Evolutionary conservation across 768 basidiomycete genomes (phyloP), one percentile per base, ranked within the genome.

Genomic region (Boletus pseudo-olivaceus): DNA sequence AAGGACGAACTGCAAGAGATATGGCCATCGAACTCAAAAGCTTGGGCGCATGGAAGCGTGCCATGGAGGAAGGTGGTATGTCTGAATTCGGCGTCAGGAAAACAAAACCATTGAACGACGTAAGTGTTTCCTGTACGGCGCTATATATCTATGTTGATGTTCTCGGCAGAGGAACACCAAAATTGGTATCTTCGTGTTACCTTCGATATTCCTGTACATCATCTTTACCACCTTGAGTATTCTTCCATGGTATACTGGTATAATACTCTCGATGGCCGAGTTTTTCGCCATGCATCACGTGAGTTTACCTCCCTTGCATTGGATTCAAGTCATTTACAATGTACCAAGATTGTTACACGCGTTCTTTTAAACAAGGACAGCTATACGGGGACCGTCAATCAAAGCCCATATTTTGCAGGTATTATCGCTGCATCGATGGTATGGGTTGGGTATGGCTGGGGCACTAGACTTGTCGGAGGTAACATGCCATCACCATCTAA

Each of bases 231-330:
- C 92, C 11, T 73, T 96, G 54, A 82, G 84, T 42, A 80, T 88
- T 51, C 76, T 95, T 11, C 93, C 95, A 39, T 93, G 92, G 86
- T 98, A 95, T 70, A 88, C 89, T 3, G 91, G 88, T 15, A 71
- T 93, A 23, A 77, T 94, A 30, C 80, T 98, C 45, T 88, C 90
- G 0, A 76, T 87, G 65, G 92, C 88, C 0, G 85, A 93, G 64
- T 92, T 93, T 72, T 96, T 92, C 62, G 89, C 82, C 44, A 90
- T 96, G 89, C 96, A 98, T 65, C 89, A 97, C 64, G 91, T 94
- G 69, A 58, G 87, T 77, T 44, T n/a, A 26, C n/a, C 11, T 34
- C 10, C 42, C 20, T 40, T 23, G 27, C 5, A 39, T 46, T 4
- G 19, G n/a, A 11, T 32, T 42, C 17, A n/a, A 7, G 19, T 53